phyloP scores from a whole-genome alignment of 208 protist species.

The Wallacemonas rigidus region DNA sequence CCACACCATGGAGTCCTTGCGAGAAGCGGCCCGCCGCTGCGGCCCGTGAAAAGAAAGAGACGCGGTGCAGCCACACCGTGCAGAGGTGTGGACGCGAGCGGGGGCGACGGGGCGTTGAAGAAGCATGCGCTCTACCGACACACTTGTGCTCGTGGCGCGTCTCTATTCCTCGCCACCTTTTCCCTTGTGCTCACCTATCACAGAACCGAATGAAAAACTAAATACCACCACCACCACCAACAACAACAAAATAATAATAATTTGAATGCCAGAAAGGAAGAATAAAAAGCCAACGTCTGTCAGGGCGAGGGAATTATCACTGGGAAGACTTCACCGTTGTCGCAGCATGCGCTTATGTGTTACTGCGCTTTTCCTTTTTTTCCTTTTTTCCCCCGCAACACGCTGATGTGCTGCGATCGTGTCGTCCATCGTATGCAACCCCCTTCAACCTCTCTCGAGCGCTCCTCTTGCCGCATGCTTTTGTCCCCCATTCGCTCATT shows the following conservation, averaged over 20 bases:
- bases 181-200: background rate
- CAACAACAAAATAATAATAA: background rate
- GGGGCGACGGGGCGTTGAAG: too few species aligned
- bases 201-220: background rate
- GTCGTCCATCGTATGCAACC: too few species aligned
- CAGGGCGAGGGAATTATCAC: background rate
- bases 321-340: background rate
- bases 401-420: background rate
- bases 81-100: too few species aligned
- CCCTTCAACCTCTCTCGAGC: too few species aligned
- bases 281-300: too few species aligned
- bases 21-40: conserved; percentile 12
- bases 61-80: too few species aligned
- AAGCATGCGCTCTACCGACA: too few species aligned
- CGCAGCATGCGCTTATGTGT: conserved; percentile 4
- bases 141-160: too few species aligned
- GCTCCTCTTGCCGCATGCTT: too few species aligned
- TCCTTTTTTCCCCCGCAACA: background rate
- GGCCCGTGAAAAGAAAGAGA: background rate
- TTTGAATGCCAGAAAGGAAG: background rate
- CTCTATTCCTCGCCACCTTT: too few species aligned
- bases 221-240: background rate
- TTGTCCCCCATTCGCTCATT: too few species aligned
- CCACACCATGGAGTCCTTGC: background rate
- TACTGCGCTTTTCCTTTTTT: background rate